Base-by-base conservation (phyloP, 2,329 filamentous ascomycete genomes). In the Cladosporium halotolerans region DNA sequence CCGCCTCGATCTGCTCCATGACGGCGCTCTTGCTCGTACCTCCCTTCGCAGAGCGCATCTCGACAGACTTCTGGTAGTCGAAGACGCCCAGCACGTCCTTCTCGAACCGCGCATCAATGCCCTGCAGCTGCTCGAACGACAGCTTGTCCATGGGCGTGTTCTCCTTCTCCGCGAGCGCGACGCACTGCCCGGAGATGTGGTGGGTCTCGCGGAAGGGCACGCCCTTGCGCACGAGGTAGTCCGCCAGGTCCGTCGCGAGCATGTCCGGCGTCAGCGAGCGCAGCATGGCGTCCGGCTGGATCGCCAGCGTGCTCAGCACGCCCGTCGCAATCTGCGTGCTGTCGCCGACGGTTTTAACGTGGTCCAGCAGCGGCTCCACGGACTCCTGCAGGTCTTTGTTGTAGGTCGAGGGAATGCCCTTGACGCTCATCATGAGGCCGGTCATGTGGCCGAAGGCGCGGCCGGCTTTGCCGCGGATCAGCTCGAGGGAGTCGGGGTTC, bases 321-420 rank as follows among this genome's bases (percentile, higher is more conserved):
- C 90, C 87, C 19, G 86, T 87, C 28, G 88, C 87, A 62, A 95
- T 95, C 69, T 86, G 83, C 52, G 95, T 79, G 65, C 86, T 89
- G 75, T 95, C 86, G 53, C 79, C 80, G 57, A 93, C 79, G 5
- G 88, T 92, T 78, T 90, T 88, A 70, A 91, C 81, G 68, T 85
- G 82, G 70, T 95, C 88, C 45, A 95, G 80, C 73, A 95, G 82
- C n/a, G 86, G 85, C 76, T 95, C 86, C 57, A 88, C 84, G 55
- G 82, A 85, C 73, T 95, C 89, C 72, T 96, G 89, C n/a, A 95
- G 72, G 69, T 95, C 89, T 73, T 95, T 95, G 76, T 95, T 92
- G 76, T 95, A 95, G 3, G 86, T 89, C 41, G 81, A 86, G 2
- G 88, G 87, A 28, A 93, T 80, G 53, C 86, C 86, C 70, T 86